These are phyloP conservation scores for Boechera divaricarpa DNA, from an alignment of 345 rosid species.

Conservation along the genomic window DNA sequence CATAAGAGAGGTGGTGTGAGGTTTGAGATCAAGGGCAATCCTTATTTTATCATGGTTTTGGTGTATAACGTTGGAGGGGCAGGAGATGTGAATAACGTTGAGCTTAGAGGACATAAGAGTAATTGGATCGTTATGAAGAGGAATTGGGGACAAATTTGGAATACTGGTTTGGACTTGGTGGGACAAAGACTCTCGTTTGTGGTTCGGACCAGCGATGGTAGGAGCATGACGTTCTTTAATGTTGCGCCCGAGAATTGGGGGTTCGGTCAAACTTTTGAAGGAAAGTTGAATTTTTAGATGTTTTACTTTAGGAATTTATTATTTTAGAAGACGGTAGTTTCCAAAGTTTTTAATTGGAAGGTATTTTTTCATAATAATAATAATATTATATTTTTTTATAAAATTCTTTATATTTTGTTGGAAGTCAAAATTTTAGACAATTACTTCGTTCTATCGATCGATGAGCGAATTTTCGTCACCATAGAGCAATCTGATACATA, in stretches of 20 bases:
- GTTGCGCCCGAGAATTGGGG: slow-evolving; percentile 53
- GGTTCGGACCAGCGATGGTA: slow-evolving; percentile 53
- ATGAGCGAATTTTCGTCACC: too few species aligned
- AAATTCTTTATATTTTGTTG: too few species aligned
- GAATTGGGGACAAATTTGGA: slow-evolving; percentile 74
- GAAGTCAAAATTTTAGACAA: too few species aligned
- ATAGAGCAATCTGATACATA: too few species aligned
- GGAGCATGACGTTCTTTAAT: slow-evolving; percentile 36
- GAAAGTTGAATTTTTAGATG: slow-evolving; percentile 49
- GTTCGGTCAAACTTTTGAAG: slow-evolving; percentile 57
- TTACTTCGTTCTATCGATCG: too few species aligned
- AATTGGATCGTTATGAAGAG: slow-evolving; percentile 54
- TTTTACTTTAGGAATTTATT: not conserved
- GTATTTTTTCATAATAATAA: not conserved
- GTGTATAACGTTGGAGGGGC: slow-evolving; percentile 61
- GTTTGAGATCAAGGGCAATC: slow-evolving; percentile 44
- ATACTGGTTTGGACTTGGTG: slow-evolving; percentile 5
- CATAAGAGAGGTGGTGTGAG: slow-evolving; percentile 41
- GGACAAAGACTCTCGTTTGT: slow-evolving; percentile 61
- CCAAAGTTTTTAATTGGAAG: not conserved
- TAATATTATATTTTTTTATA: not conserved
- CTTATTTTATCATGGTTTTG: slow-evolving; percentile 42
- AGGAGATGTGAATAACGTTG: slow-evolving; percentile 52
- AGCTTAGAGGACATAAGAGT: slow-evolving; percentile 46
- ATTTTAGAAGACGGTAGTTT: not conserved